A percentile compares a stretch with the other conserved stretches of the same genome.
phyloP scores from a whole-genome alignment of 495 filamentous ascomycete genomes.

The Podospora bellae-mahoneyi region DNA sequence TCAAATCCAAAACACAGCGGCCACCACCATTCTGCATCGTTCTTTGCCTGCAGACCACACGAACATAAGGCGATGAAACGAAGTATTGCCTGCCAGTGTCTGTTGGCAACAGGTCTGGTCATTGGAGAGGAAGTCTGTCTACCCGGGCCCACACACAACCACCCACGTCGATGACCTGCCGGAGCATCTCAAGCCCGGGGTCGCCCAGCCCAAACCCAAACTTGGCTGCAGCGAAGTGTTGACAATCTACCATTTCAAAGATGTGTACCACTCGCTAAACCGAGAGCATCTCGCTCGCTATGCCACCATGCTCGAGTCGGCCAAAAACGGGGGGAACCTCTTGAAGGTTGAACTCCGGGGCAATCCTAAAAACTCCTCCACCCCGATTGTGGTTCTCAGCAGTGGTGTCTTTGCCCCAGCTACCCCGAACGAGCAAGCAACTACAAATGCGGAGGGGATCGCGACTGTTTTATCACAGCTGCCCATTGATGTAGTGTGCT shows the following conservation, averaged over 20 bases:
- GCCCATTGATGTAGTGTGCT: conserved; percentile 10
- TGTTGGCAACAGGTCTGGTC: neutral
- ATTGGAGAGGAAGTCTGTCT: neutral
- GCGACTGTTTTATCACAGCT: neutral
- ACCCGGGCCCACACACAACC: neutral
- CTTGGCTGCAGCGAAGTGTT: neutral
- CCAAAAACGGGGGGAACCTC: neutral
- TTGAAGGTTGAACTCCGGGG: neutral
- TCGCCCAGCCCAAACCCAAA: neutral
- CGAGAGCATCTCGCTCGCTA: conserved; percentile 1
- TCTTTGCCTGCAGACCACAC: neutral
- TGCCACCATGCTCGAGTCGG: conserved; percentile 1
- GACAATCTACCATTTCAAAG: conserved; percentile 6
- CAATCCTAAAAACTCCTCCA: neutral
- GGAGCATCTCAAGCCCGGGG: neutral
- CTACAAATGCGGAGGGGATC: neutral
- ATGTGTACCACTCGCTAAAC: conserved; percentile 2
- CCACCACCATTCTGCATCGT: neutral
- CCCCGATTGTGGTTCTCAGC: conserved; percentile 6
- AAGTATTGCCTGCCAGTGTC: neutral
- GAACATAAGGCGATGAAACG: neutral
- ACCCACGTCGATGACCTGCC: neutral
- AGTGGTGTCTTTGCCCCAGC: conserved; percentile 3
- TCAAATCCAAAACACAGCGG: neutral
- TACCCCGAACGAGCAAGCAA: neutral